Evolutionary conservation across 805 yeast species (phyloP).

Genomic region (Cyberlindnera mycetangii): DNA sequence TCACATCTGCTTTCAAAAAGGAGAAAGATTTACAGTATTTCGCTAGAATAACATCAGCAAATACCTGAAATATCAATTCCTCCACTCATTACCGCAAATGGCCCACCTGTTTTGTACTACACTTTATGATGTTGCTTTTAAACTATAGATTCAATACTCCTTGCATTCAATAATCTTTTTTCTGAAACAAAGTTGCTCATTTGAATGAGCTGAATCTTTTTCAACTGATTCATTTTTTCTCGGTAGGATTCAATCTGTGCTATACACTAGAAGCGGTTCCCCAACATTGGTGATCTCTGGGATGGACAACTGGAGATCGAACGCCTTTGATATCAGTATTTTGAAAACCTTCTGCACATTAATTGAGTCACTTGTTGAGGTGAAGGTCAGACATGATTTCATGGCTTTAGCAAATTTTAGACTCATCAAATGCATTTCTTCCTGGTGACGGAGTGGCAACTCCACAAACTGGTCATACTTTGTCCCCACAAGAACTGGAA

Average conservation of each 20-base stretch:
- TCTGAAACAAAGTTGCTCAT: not conserved
- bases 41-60: conserved; percentile 9
- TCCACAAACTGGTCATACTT: conserved; percentile 87
- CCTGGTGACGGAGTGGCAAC: conserved; percentile 74
- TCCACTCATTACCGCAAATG: not conserved
- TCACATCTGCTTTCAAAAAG: conserved; percentile 53
- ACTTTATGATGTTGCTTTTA: not conserved
- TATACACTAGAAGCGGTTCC: conserved; percentile 69
- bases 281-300: conserved; percentile 85
- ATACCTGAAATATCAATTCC: not conserved
- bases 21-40: conserved; percentile 42
- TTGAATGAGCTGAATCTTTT: too few species aligned
- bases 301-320: conserved; percentile 68
- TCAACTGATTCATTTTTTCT: too few species aligned
- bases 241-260: not conserved
- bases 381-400: conserved; percentile 80
- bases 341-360: conserved; percentile 94
- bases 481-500: conserved; percentile 90
- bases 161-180: too few species aligned
- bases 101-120: not conserved
- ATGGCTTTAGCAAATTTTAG: conserved; percentile 83
- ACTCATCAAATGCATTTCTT: conserved; percentile 78
- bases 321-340: conserved; percentile 84
- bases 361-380: conserved; percentile 89
- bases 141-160: too few species aligned